These are phyloP conservation scores for Pseudognaphalium luteoalbum DNA, from an alignment of 129 eudicot species.

Conservation along the genomic window DNA sequence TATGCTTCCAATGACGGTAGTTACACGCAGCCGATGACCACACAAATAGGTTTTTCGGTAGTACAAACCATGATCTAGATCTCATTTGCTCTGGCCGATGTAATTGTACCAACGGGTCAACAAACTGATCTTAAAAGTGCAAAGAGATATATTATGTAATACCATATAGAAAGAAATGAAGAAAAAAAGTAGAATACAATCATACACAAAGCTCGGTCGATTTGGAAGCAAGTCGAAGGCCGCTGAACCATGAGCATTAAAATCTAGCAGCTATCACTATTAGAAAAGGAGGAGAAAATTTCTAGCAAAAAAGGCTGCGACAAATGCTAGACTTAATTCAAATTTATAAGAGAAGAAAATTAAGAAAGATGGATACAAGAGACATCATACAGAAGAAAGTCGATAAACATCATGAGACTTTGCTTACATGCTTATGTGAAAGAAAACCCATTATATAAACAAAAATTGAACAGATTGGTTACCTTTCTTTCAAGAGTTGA, in stretches of 20 bases:
- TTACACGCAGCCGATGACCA: no score
- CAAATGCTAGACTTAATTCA: neutral
- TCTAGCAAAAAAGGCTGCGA: neutral
- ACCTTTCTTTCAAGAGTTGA: constrained; percentile 92
- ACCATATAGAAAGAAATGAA: neutral
- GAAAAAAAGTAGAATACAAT: neutral
- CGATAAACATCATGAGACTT: neutral
- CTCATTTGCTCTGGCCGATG: neutral
- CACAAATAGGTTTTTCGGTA: neutral
- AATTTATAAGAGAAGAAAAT: neutral
- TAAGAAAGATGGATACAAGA: neutral
- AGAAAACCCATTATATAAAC: neutral
- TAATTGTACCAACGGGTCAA: neutral
- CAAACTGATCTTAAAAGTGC: neutral
- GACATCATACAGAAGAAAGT: neutral
- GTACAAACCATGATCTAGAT: neutral
- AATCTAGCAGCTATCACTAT: neutral
- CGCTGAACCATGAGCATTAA: neutral
- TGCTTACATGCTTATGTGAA: constrained; percentile 15
- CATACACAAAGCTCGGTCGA: no score
- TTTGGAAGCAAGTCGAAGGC: no score
- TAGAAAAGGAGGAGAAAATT: neutral
- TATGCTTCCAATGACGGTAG: neutral
- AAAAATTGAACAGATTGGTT: constrained; percentile 6
- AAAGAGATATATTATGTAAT: neutral